phyloP scores from a whole-genome alignment of 441 rosid genomes.

The Erodium texanum region DNA sequence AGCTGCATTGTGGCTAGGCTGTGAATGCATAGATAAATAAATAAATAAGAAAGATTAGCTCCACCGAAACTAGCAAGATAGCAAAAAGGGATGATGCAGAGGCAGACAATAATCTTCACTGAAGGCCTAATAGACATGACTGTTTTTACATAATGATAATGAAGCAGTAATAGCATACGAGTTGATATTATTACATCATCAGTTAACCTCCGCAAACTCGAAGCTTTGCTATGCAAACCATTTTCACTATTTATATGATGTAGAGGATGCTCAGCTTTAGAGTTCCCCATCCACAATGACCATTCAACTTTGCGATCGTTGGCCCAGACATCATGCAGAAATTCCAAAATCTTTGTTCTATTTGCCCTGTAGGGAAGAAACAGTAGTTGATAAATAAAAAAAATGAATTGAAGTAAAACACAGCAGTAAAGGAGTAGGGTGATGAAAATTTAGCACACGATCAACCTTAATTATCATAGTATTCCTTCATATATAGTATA shows the following conservation, averaged over 20 bases:
- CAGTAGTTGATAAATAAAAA: background rate
- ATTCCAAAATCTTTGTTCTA: conserved; percentile 47
- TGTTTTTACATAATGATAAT: too few species aligned
- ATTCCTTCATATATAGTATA: background rate
- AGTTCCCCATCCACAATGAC: conserved; percentile 97
- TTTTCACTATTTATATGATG: conserved; percentile 61
- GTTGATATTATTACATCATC: too few species aligned
- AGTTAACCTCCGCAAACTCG: too few species aligned
- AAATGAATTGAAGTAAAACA: background rate
- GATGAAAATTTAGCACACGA: background rate
- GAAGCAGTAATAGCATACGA: too few species aligned
- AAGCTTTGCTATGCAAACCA: too few species aligned
- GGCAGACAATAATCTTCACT: too few species aligned
- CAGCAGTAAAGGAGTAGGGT: conserved; percentile 6
- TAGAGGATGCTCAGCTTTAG: conserved; percentile 90
- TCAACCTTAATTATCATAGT: background rate
- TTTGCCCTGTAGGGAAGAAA: conserved; percentile 42
- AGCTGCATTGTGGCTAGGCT: conserved; percentile 74
- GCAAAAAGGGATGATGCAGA: too few species aligned
- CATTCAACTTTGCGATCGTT: conserved; percentile 84
- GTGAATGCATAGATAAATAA: conserved; percentile 17
- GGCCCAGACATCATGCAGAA: conserved; percentile 62
- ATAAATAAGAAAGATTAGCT: conserved; percentile 13
- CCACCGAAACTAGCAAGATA: conserved; percentile 1
- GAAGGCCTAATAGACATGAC: too few species aligned